These are phyloP conservation scores for Biscutella laevigata DNA, from an alignment of 441 rosid species.

Conservation along the genomic window DNA sequence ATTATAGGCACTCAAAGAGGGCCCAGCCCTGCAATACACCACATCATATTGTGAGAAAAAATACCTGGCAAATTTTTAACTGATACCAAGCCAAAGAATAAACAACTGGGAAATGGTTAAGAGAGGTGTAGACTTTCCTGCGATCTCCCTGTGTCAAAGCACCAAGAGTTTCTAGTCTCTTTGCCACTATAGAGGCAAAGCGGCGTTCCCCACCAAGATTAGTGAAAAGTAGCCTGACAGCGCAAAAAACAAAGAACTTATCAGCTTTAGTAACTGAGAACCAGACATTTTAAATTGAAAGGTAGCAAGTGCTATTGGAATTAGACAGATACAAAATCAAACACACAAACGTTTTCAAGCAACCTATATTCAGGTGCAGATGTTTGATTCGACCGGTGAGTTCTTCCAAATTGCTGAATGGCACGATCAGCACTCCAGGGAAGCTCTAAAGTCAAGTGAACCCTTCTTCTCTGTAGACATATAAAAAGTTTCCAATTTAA, in stretches of 20 bases:
- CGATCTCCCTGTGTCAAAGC: slow-evolving; percentile 99
- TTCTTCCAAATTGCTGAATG: slow-evolving; percentile 98
- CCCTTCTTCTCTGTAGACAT: slow-evolving; percentile 73
- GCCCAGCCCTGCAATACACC: slow-evolving; percentile 80
- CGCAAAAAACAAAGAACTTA: slow-evolving; percentile 7
- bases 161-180: slow-evolving; percentile 93
- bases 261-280: slow-evolving; percentile 17
- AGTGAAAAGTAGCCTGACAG: slow-evolving; percentile 66
- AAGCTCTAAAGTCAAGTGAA: slow-evolving; percentile 93
- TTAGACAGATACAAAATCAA: slow-evolving; percentile 1
- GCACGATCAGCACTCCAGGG: slow-evolving; percentile 99
- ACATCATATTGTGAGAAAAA: slow-evolving; percentile 20
- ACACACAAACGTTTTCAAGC: slow-evolving; percentile 15
- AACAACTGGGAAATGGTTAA: slow-evolving; percentile 8
- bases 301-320: not conserved
- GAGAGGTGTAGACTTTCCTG: slow-evolving; percentile 41
- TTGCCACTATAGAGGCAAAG: slow-evolving; percentile 97
- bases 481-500: slow-evolving; percentile 11
- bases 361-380: slow-evolving; percentile 98
- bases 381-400: slow-evolving; percentile 97
- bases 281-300: not conserved
- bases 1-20: slow-evolving; percentile 86
- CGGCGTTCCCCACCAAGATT: slow-evolving; percentile 99
- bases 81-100: slow-evolving; percentile 10
- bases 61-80: slow-evolving; percentile 4